Conservation (phyloP, 306 rosid species). For the Prunus fruticosa region DNA sequence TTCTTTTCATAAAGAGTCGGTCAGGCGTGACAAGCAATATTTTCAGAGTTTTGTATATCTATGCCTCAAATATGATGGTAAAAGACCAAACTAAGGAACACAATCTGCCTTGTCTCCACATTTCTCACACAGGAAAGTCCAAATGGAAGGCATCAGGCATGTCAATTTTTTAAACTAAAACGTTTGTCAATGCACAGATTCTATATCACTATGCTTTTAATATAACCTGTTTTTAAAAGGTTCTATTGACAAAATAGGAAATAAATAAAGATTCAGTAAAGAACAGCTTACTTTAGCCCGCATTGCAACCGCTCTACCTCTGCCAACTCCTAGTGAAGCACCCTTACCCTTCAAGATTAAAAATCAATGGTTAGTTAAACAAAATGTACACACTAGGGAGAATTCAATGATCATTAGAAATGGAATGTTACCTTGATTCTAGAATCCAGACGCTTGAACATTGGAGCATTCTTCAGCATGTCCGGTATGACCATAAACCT, state of each 20-base stretch:
- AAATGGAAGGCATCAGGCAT: not conserved
- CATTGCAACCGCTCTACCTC: slow-evolving; percentile 99
- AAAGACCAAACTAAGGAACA: not conserved
- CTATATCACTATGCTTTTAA: not conserved
- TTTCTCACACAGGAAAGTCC: not conserved
- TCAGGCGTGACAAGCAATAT: not conserved
- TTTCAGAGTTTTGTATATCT: not conserved
- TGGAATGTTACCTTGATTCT: slow-evolving; percentile 68
- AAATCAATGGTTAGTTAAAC: slow-evolving; percentile 17
- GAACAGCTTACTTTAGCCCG: slow-evolving; percentile 68
- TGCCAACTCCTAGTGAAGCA: slow-evolving; percentile 95
- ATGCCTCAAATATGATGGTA: not conserved
- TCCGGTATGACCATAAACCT: slow-evolving; percentile 99
- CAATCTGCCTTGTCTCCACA: not conserved
- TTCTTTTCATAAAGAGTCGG: not conserved
- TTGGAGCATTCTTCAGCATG: slow-evolving; percentile 98
- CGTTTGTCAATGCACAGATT: not conserved
- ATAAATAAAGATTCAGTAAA: not conserved
- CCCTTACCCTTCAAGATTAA: slow-evolving; percentile 84
- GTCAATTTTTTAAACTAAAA: not conserved
- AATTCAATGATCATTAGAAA: not conserved
- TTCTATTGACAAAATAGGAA: not conserved
- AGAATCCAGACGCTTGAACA: slow-evolving; percentile 98
- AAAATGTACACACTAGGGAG: not conserved
- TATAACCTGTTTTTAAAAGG: not conserved